These are phyloP conservation scores for Papiliotrema fonsecae DNA, from an alignment of 1,284 basidiomycete genomes.

Conservation along the genomic window DNA sequence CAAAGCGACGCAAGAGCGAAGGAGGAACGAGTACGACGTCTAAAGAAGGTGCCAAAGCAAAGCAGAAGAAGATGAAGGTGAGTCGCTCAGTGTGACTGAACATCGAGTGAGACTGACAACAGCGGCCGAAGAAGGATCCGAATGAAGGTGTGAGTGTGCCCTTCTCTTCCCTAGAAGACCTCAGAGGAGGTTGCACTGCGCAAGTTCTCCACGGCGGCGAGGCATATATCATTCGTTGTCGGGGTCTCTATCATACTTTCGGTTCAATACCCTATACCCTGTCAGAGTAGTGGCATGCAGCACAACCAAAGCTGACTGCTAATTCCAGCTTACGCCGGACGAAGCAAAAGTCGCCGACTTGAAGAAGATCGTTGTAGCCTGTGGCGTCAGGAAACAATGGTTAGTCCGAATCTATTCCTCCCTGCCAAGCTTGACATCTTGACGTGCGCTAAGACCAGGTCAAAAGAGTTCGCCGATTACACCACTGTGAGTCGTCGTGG, in stretches of 20 bases:
- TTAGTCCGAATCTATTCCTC: conserved; percentile 32
- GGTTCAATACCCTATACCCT: no score
- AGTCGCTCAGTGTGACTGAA: conserved; percentile 30
- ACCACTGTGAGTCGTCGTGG: conserved; percentile 46
- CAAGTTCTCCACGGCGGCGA: no score
- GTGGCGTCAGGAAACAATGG: conserved; percentile 78
- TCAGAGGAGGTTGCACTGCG: no score
- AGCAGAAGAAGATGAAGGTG: conserved; percentile 36
- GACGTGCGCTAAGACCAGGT: conserved; percentile 23
- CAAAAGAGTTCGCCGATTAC: conserved; percentile 63
- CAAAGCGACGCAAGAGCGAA: background rate
- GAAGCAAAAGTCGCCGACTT: conserved; percentile 39
- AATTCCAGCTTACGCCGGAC: conserved; percentile 26
- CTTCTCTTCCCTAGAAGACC: no score
- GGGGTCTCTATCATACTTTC: no score
- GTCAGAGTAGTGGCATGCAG: no score
- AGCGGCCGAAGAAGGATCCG: conserved; percentile 23
- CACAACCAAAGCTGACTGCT: no score
- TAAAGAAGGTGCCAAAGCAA: conserved; percentile 1
- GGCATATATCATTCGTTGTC: no score
- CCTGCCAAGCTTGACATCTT: background rate
- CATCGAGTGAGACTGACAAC: background rate
- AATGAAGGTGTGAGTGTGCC: conserved; percentile 27
- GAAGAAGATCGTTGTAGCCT: conserved; percentile 60
- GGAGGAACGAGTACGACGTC: background rate